Conservation (phyloP, 441 rosid genomes). For the Populus hybrid region DNA sequence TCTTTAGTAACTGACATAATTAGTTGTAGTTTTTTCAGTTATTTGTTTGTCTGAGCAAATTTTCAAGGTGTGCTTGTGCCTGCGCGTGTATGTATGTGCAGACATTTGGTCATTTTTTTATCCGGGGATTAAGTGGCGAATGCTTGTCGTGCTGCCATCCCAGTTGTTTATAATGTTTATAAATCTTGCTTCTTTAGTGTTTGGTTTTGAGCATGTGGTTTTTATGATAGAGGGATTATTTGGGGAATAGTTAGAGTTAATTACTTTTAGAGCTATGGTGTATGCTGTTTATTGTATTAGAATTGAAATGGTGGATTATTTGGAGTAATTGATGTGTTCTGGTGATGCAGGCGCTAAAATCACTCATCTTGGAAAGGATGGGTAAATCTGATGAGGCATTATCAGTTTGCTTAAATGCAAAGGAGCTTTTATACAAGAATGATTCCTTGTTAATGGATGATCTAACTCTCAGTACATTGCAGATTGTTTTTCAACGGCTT, state of each 20-base stretch:
- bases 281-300: background rate
- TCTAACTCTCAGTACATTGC: slow-evolving; percentile 95
- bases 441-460: slow-evolving; percentile 89
- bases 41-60: background rate
- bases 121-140: background rate
- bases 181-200: background rate
- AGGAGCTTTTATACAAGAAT: slow-evolving; percentile 67
- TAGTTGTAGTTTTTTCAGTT: background rate
- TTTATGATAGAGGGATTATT: background rate
- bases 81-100: background rate
- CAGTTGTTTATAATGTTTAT: background rate
- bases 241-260: background rate
- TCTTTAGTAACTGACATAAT: background rate
- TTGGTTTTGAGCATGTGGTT: background rate
- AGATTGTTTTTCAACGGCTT: slow-evolving; percentile 90
- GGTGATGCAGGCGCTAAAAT: slow-evolving; percentile 70
- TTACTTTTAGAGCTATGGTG: background rate
- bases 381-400: slow-evolving; percentile 84
- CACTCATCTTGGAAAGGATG: slow-evolving; percentile 83
- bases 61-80: background rate
- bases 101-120: too few relatives aligned
- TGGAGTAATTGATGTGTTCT: slow-evolving; percentile 5
- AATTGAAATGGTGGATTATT: background rate
- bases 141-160: background rate
- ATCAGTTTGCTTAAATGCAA: slow-evolving; percentile 65